phyloP scores from a whole-genome alignment of 176 grass and related monocot genomes.

The Zizania latifolia region DNA sequence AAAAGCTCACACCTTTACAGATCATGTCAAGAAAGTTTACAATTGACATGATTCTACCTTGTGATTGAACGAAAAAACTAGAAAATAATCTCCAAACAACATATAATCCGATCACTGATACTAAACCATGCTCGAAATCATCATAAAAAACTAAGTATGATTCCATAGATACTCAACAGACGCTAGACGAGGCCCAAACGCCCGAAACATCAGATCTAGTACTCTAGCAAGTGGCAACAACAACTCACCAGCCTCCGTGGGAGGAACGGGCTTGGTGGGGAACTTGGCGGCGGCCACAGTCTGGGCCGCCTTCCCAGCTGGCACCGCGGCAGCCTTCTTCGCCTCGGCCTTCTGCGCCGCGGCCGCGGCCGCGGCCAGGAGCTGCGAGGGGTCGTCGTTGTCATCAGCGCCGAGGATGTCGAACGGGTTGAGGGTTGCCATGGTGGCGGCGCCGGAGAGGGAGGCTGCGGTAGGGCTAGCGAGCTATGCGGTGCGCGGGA shows the following conservation, averaged over 20 bases:
- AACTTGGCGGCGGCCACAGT: constrained; percentile 43
- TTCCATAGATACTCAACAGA: neutral
- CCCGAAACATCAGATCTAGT: constrained; percentile 15
- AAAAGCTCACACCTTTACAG: constrained; percentile 3
- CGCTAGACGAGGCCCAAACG: neutral
- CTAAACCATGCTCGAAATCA: constrained; percentile 8
- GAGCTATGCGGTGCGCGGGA: neutral
- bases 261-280: constrained; percentile 61
- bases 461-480: neutral
- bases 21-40: neutral
- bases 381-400: constrained; percentile 71
- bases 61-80: neutral
- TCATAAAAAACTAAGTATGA: neutral
- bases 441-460: neutral
- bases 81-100: neutral
- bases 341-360: constrained; percentile 50
- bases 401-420: constrained; percentile 66
- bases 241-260: constrained; percentile 58
- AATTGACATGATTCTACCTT: neutral
- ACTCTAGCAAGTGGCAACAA: neutral
- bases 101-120: neutral
- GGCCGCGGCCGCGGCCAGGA: constrained; percentile 33
- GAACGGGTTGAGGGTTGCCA: constrained; percentile 64
- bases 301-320: constrained; percentile 31
- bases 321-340: constrained; percentile 28